Evolutionary conservation across 148 eudicot species (phyloP).

Genomic region (Rhododendron vialii): DNA sequence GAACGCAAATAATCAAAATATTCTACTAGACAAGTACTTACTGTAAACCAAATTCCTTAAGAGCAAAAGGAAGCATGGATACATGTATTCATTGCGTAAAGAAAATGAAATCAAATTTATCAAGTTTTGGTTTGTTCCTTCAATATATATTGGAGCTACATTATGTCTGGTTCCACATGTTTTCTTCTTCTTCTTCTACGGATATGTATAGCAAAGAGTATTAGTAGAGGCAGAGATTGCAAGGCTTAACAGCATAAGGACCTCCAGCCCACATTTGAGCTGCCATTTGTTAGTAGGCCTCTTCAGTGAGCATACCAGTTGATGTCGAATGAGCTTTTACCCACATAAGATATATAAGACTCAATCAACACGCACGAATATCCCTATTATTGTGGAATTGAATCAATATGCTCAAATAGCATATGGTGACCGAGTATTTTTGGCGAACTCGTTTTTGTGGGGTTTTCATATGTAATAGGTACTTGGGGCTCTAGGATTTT

Average conservation of each 20-base stretch:
- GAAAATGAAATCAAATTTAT: too few relatives aligned
- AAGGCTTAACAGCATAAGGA: slow-evolving; percentile 1
- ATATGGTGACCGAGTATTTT: neutral
- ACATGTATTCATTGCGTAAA: too few relatives aligned
- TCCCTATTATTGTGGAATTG: neutral
- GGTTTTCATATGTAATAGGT: neutral
- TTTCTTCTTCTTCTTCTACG: neutral
- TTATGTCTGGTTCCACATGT: neutral
- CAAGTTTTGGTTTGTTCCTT: too few relatives aligned
- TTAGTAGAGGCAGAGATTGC: slow-evolving; percentile 11
- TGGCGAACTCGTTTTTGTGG: too few relatives aligned
- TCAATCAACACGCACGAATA: neutral
- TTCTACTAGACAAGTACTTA: neutral
- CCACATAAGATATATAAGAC: neutral
- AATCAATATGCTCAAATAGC: neutral
- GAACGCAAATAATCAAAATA: neutral
- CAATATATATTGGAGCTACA: neutral
- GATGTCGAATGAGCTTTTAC: neutral
- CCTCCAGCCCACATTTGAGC: slow-evolving; percentile 29
- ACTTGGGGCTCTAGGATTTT: too few relatives aligned
- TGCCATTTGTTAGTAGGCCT: slow-evolving; percentile 29
- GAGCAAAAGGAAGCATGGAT: neutral
- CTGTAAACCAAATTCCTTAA: neutral
- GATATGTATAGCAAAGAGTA: neutral
- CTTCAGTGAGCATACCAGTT: slow-evolving; percentile 22